Base-by-base conservation (phyloP, 2,329 filamentous ascomycete species). In the Cladosporium colombiae region DNA sequence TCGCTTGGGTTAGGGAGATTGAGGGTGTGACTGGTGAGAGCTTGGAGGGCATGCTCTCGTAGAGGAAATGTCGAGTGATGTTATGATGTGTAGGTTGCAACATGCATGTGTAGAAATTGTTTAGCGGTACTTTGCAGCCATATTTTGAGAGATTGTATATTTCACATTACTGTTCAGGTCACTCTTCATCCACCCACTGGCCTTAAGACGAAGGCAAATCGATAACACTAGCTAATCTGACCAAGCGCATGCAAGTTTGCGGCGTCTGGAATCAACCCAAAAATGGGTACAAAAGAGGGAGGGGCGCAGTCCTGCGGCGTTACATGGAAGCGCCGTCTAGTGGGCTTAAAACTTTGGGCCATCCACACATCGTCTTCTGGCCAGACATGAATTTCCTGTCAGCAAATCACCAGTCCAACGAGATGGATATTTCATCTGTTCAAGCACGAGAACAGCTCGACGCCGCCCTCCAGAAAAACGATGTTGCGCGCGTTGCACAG, bases 21-120 rank as follows among this genome's bases (percentile, higher is more conserved):
- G 94, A 98, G 80, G 89, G 86, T 56, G 90, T 96, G 33, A 80
- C 98, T 62, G 95, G 95, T 5, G 94, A 98, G 84, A 93, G 90
- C 73, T 80, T 98, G 75, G 92, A 97, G 78, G 88, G 89, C 61
- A 97, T 97, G 94, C 83, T 97, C 37, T 40, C 55, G 3, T 57
- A 57, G 55, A 33, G 25, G 11, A 33, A 40, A 16, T 3, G n/a
- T 21, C n/a, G 8, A 46, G 40, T 46, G n/a, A 7, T 44, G 37
- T 5, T 44, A n/a, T 44, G 18, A 44, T n/a, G 18, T 44, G 37
- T 16, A 18, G n/a, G 37, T 18, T 6, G 37, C 16, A 18, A n/a
- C n/a, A n/a, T n/a, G 35, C 35, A 40, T 46, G n/a, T 46, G 40
- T 46, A 46, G 40, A 3, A 46, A 21, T 21, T 23, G n/a, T 46